These are phyloP conservation scores for Paraglomus occultum DNA, from an alignment of 192 early-diverging fungal genomes.

Conservation along the genomic window DNA sequence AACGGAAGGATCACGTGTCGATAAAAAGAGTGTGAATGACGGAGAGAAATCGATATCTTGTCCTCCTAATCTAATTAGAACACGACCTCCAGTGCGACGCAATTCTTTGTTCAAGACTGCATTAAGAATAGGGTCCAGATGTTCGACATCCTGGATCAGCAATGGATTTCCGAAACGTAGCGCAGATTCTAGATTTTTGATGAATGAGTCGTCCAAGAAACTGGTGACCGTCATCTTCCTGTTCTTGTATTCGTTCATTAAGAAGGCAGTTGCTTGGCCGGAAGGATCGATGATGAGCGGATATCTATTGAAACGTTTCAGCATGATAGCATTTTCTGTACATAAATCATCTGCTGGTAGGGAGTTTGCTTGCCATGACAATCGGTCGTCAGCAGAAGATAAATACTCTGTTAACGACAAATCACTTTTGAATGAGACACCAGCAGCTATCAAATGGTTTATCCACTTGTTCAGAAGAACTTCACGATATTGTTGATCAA, in stretches of 20 bases:
- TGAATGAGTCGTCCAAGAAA: constrained; percentile 96
- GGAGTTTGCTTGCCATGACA: constrained; percentile 82
- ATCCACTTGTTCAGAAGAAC: constrained; percentile 78
- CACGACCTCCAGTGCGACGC: constrained; percentile 92
- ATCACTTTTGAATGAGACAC: constrained; percentile 72
- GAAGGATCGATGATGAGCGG: constrained; percentile 98
- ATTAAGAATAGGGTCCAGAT: constrained; percentile 97
- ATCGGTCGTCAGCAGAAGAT: constrained; percentile 86
- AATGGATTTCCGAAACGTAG: constrained; percentile 98
- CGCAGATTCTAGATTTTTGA: constrained; percentile 97
- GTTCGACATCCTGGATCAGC: constrained; percentile 95
- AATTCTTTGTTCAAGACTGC: constrained; percentile 97
- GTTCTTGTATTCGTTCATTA: constrained; percentile 82
- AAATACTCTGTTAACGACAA: constrained; percentile 88
- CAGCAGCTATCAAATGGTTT: constrained; percentile 62
- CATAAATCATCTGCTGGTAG: constrained; percentile 91
- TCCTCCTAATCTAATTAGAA: constrained; percentile 90
- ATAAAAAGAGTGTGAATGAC: constrained; percentile 89
- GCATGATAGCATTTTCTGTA: constrained; percentile 98
- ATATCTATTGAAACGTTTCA: constrained; percentile 92
- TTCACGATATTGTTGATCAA: constrained; percentile 95
- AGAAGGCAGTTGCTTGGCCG: constrained; percentile 86
- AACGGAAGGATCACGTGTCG: constrained; percentile 92
- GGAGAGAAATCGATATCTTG: constrained; percentile 99
- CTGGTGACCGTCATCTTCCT: constrained; percentile 91